Conservation (phyloP, 1,284 basidiomycete genomes). For the Golubevia sp. region DNA sequence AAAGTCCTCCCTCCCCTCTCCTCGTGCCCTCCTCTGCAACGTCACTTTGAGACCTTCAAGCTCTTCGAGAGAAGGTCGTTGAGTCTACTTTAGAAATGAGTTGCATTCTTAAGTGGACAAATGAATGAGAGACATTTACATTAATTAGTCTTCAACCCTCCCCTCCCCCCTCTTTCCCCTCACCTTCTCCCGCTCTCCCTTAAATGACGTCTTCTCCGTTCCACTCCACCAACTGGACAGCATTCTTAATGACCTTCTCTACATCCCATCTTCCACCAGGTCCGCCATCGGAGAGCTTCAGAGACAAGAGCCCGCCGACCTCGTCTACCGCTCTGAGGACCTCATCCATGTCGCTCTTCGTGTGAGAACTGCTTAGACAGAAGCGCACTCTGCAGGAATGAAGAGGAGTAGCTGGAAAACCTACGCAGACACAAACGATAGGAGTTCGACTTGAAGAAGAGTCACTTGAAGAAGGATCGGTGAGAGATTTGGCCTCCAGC, state of each 20-base stretch:
- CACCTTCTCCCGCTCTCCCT: no score
- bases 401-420: constrained; percentile 81
- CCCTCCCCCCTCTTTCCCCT: no score
- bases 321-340: constrained; percentile 89
- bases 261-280: constrained; percentile 53
- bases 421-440: constrained; percentile 56
- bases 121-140: no score
- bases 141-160: no score
- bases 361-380: constrained; percentile 92
- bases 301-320: constrained; percentile 81
- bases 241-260: constrained; percentile 46
- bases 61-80: no score
- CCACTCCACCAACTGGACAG: constrained; percentile 50
- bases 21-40: no score
- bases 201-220: constrained; percentile 45
- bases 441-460: no score
- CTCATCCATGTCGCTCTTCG: constrained; percentile 92
- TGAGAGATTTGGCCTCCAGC: constrained; percentile 14
- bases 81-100: no score
- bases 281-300: constrained; percentile 68
- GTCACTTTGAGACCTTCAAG: no score
- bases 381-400: constrained; percentile 88
- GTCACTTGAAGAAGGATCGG: no score
- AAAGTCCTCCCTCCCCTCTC: no score
- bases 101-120: no score